Evolutionary conservation across 2,329 filamentous ascomycete genomes (phyloP).

Genomic region (Penicillium sp.): DNA sequence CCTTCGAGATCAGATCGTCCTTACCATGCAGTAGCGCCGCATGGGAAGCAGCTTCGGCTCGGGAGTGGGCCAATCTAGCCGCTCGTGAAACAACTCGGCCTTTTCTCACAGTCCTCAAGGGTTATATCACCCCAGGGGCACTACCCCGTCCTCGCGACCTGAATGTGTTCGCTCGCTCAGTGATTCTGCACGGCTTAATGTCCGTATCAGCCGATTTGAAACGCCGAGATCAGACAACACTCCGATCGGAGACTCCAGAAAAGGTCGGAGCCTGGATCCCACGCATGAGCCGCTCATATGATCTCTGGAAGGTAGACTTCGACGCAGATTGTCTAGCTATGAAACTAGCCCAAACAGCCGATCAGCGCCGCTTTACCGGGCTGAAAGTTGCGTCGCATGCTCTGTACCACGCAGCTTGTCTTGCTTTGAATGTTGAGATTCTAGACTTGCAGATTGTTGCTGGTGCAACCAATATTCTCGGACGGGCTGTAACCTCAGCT

Average conservation of each 20-base stretch:
- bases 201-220: conserved; percentile 64
- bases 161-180: conserved; percentile 54
- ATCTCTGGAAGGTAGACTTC: conserved; percentile 61
- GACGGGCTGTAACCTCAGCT: conserved; percentile 52
- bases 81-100: conserved; percentile 37
- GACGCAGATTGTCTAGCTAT: conserved; percentile 51
- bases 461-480: conserved; percentile 60
- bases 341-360: conserved; percentile 32
- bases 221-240: conserved; percentile 61
- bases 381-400: conserved; percentile 55
- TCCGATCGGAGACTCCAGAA: conserved; percentile 48
- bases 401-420: conserved; percentile 60
- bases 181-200: conserved; percentile 64
- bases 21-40: conserved; percentile 56
- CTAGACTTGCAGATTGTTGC: conserved; percentile 64
- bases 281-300: conserved; percentile 56
- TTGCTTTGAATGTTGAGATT: conserved; percentile 60
- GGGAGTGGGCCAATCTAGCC: conserved; percentile 51
- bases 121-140: conserved; percentile 53
- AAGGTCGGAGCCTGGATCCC: conserved; percentile 51
- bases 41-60: conserved; percentile 60
- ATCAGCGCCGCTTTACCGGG: conserved; percentile 45
- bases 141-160: conserved; percentile 41
- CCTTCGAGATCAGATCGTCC: conserved; percentile 60
- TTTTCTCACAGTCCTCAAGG: conserved; percentile 57